Evolutionary conservation across 345 rosid species (phyloP), one percentile per base, ranked within the genome.

Genomic region (Eucalyptus paniculata): DNA sequence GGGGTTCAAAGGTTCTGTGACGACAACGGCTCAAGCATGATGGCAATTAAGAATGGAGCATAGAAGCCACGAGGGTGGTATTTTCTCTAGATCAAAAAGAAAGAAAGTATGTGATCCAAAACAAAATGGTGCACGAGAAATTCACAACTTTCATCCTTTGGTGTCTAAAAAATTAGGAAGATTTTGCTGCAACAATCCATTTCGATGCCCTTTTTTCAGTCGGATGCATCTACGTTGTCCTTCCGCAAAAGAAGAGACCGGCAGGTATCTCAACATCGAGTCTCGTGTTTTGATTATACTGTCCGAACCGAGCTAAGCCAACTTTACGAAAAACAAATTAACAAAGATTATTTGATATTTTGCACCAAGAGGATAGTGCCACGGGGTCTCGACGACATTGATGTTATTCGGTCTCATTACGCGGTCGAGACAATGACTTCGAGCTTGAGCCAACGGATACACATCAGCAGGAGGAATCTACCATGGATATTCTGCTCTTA

Each of bases 1-100:
- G 44, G 37, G 44, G 44, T 34, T 18, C 2, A 9, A 21, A 6
- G 24, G 44, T 34, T 4, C 7, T 1, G 42, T 40, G 12, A 34
- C 42, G 1, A 8, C 7, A 0, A 1, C 0, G 14, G 81, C 8
- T 69, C 81, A 34, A 18, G 26, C 24, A 2, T 1, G 44, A 18
- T 5, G 7, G 44, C 81, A 12, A 12, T 6, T 5, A 67, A n/a
- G 12, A 8, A 67, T 23, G 10, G 80, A 32, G 23, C 4, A 53
- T 56, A 24, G 13, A 56, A 0, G 62, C 13, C 5, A 1, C 1
- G 1, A 6, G 17, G 4, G 15, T 4, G 34, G 69, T 12, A 65
- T n/a, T n/a, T 65, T 65, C 77, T 8, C 37, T n/a, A 65, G 19
- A n/a, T 11, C 11, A 3, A 8, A 65, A n/a, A n/a, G 72, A n/a